A percentile compares a stretch with the other conserved stretches of the same genome.
Conservation (phyloP, 306 rosid genomes). For the Quercus rubra region DNA sequence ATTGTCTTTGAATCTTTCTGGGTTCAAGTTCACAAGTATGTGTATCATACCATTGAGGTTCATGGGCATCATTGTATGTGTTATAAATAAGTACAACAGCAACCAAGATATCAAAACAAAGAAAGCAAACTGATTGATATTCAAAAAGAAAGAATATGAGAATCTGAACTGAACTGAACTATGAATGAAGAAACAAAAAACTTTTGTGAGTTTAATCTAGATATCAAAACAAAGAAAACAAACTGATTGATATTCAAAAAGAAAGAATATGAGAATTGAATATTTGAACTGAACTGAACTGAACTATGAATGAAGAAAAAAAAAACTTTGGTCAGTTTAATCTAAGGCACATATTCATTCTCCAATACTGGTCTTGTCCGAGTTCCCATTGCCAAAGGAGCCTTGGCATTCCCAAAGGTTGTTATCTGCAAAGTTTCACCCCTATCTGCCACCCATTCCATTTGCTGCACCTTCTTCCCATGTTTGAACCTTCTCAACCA, state of each 20-base stretch:
- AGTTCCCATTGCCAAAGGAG: conserved; percentile 40
- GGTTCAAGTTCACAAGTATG: too few relatives aligned
- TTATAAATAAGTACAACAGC: too few relatives aligned
- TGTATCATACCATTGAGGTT: too few relatives aligned
- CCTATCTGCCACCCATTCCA: conserved; percentile 27
- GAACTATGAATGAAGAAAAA: conserved; percentile 20
- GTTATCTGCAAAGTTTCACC: conserved; percentile 18
- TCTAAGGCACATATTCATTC: conserved; percentile 38
- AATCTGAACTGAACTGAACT: neutral
- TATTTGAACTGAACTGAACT: conserved; percentile 4
- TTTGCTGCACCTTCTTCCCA: conserved; percentile 15
- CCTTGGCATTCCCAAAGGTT: conserved; percentile 30
- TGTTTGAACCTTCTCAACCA: conserved; percentile 7
- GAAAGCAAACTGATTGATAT: too few relatives aligned
- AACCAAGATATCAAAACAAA: too few relatives aligned
- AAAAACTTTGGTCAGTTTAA: conserved; percentile 6
- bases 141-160: too few relatives aligned
- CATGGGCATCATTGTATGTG: too few relatives aligned
- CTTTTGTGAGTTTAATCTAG: conserved; percentile 21
- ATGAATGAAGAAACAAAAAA: conserved; percentile 19
- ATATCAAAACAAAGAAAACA: too few relatives aligned
- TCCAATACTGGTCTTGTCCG: conserved; percentile 52
- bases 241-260: too few relatives aligned
- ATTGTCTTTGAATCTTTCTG: too few relatives aligned
- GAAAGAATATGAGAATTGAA: neutral